Evolutionary conservation across 2,329 filamentous ascomycete genomes (phyloP), one percentile per base, ranked within the genome.

Genomic region (Ceratocystis harringtonii): DNA sequence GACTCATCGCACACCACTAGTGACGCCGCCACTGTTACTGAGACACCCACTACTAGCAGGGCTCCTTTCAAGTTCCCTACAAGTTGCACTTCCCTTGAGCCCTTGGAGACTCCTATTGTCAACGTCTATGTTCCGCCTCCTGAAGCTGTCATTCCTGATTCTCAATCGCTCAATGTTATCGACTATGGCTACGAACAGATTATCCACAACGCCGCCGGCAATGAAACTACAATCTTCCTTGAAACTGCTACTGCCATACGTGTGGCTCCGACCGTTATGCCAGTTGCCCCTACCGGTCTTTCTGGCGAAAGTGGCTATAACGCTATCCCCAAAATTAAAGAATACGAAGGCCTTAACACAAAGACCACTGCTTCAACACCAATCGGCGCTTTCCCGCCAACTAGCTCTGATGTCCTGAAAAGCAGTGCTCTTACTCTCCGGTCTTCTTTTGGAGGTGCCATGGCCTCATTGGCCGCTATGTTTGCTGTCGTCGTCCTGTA

Each of bases 31-130:
- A 58, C 55, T 58, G 32, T 8, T 19, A 58, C 28, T n/a, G 55
- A n/a, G 17, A 15, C 55, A 48, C 61, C 61, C 45, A 63, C 45
- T 50, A 43, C 17, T 45, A 44, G 8, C 36, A 41, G 28, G 19
- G 32, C 62, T 22, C 63, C 55, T 25, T 61, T 58, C n/a, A n/a
- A 19, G 17, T 68, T 67, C 52, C 67, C 67, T 7, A 48, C 66
- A 10, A 32, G 55, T 7, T 17, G 65, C n/a, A 61, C 43, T 5
- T 25, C 64, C 44, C 32, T 68, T 5, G 30, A 25, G 6, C 12
- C 61, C 17, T 63, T 67, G 7, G 44, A 48, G 22, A 57, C 52
- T 8, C 67, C 66, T 6, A 66, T 67, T 50, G 50, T 67, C 44
- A 66, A 67, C 32, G 63, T 63, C 19, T 66, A 58, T 44, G 61